A percentile compares a stretch with the other conserved stretches of the same genome.
These are phyloP conservation scores for Tolypocladium nubicola DNA, from an alignment of 2,329 filamentous ascomycete genomes.

Conservation along the genomic window DNA sequence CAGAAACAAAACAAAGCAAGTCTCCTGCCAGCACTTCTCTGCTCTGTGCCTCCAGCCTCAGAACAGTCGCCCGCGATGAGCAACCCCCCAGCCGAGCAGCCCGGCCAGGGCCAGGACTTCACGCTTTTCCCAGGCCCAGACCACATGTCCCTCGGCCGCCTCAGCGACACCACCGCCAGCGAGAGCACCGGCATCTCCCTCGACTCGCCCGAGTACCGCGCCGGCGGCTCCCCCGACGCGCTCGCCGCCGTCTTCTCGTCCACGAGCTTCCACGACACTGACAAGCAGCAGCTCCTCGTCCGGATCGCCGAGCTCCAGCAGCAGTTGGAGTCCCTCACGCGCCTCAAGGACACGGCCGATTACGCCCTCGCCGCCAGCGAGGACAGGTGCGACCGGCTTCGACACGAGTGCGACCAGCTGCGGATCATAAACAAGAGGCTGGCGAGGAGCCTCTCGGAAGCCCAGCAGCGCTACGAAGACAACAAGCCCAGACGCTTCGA, in stretches of 20 bases:
- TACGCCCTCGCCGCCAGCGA: background rate
- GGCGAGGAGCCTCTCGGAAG: background rate
- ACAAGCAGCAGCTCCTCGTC: background rate
- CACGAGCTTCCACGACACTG: background rate
- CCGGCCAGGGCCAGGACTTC: background rate
- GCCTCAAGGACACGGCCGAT: background rate
- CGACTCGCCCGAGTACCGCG: too few species aligned
- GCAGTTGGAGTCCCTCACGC: background rate
- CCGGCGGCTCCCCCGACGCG: background rate
- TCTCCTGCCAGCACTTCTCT: background rate
- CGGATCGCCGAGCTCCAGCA: background rate
- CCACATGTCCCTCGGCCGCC: background rate
- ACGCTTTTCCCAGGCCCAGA: background rate
- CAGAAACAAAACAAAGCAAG: background rate
- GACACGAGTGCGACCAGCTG: background rate
- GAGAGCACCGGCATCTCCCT: background rate
- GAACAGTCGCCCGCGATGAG: background rate
- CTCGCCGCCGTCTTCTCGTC: background rate
- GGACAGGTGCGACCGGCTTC: background rate
- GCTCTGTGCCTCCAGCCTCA: background rate
- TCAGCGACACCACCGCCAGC: background rate
- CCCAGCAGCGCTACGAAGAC: background rate
- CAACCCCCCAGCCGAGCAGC: background rate
- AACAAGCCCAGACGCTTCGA: background rate
- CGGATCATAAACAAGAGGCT: background rate